A percentile compares a stretch with the other conserved stretches of the same genome.
Conservation (phyloP, 2,329 filamentous ascomycete genomes). For the Paecilomyces sp. region DNA sequence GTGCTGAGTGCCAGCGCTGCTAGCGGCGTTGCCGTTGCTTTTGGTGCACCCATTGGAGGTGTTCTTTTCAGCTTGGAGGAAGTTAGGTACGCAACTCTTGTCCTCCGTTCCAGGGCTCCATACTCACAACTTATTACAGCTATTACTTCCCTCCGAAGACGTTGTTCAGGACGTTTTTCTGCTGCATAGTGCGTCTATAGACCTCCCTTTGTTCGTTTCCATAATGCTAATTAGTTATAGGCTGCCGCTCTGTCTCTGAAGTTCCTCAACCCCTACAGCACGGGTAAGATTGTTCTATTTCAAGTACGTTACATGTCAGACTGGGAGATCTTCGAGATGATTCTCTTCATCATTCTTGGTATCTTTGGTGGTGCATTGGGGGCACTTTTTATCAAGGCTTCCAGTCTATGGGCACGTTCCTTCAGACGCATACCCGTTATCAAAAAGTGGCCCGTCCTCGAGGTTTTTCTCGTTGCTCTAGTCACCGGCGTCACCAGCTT, state of each 20-base stretch:
- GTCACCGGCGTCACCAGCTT: slow-evolving; percentile 80
- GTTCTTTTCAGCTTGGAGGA: slow-evolving; percentile 92
- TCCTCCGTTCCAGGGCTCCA: slow-evolving; percentile 1
- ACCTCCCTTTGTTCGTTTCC: not conserved
- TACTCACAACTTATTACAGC: slow-evolving; percentile 30
- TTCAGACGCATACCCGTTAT: slow-evolving; percentile 77
- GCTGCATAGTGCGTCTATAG: slow-evolving; percentile 65
- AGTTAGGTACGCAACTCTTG: slow-evolving; percentile 47
- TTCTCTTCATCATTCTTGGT: slow-evolving; percentile 77
- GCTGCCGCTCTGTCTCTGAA: slow-evolving; percentile 81
- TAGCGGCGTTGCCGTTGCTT: slow-evolving; percentile 87
- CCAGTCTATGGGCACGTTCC: slow-evolving; percentile 76
- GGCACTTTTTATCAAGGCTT: slow-evolving; percentile 94
- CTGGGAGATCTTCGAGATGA: slow-evolving; percentile 90
- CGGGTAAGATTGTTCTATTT: slow-evolving; percentile 93
- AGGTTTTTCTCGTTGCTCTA: slow-evolving; percentile 80
- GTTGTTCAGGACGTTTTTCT: slow-evolving; percentile 95
- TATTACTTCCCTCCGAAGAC: slow-evolving; percentile 99
- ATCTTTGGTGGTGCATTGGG: slow-evolving; percentile 76
- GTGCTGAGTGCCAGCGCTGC: slow-evolving; percentile 89
- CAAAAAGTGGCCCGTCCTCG: slow-evolving; percentile 75
- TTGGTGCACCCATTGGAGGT: slow-evolving; percentile 82
- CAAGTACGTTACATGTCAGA: slow-evolving; percentile 84
- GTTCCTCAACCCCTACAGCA: slow-evolving; percentile 93
- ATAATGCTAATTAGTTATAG: slow-evolving; percentile 14